These are phyloP conservation scores for Exophiala bonariae DNA, from an alignment of 2,329 filamentous ascomycete species.

Conservation along the genomic window DNA sequence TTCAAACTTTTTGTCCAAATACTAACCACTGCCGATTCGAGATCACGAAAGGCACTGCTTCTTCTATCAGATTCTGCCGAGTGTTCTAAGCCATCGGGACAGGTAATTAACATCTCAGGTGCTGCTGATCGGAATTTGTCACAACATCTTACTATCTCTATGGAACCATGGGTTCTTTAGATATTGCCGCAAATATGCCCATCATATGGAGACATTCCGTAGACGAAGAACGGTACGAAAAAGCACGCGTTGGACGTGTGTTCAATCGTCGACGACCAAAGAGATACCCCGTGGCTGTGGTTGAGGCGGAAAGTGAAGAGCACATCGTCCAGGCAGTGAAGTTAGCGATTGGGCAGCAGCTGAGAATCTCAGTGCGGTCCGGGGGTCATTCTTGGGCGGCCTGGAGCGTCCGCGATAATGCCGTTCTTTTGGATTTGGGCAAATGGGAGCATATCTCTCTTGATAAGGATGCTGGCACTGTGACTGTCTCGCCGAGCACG, in stretches of 20 bases:
- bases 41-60: too few relatives aligned
- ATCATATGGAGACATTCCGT: slow-evolving; percentile 2
- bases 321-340: slow-evolving; percentile 40
- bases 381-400: slow-evolving; percentile 53
- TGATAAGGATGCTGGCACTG: slow-evolving; percentile 40
- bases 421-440: slow-evolving; percentile 45
- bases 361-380: slow-evolving; percentile 47
- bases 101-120: too few relatives aligned
- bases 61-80: too few relatives aligned
- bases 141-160: too few relatives aligned
- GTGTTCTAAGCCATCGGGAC: too few relatives aligned
- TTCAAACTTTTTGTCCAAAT: too few relatives aligned
- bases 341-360: slow-evolving; percentile 37
- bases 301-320: slow-evolving; percentile 37
- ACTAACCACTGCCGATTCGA: too few relatives aligned
- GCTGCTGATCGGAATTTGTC: too few relatives aligned
- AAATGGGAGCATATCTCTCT: slow-evolving; percentile 41
- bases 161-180: too few relatives aligned
- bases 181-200: neutral
- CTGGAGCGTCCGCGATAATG: slow-evolving; percentile 51
- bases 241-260: slow-evolving; percentile 39
- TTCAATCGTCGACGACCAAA: slow-evolving; percentile 46
- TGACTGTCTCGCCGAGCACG: slow-evolving; percentile 47
- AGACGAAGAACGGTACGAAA: slow-evolving; percentile 32
- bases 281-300: slow-evolving; percentile 43